Conservation (phyloP, 768 basidiomycete genomes). For the Austroboletus eburneus region DNA sequence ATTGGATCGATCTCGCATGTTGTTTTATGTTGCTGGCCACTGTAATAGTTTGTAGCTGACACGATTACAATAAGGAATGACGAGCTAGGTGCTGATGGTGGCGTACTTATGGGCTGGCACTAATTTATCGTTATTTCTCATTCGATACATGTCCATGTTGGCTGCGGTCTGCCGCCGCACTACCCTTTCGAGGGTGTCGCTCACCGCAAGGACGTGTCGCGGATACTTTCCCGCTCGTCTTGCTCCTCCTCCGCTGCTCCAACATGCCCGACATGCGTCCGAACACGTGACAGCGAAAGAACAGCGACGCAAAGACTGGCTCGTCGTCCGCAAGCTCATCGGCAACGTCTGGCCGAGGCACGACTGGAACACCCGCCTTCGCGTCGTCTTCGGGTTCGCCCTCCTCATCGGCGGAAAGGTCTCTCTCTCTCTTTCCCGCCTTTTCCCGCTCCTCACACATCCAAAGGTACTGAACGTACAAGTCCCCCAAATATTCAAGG, state of each 20-base stretch:
- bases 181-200: conserved; percentile 8
- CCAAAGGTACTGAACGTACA: conserved; percentile 88
- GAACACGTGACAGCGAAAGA: conserved; percentile 29
- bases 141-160: conserved; percentile 29
- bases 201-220: not conserved
- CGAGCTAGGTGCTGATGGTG: no score
- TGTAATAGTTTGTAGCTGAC: conserved; percentile 17
- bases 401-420: conserved; percentile 87
- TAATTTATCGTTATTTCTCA: no score
- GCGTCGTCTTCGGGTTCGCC: conserved; percentile 79
- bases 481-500: conserved; percentile 95
- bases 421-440: no score
- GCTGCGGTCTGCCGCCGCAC: conserved; percentile 21
- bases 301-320: conserved; percentile 80
- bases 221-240: not conserved
- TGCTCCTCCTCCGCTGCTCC: no score
- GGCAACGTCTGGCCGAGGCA: conserved; percentile 90
- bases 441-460: not conserved
- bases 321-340: conserved; percentile 76
- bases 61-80: not conserved
- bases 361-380: conserved; percentile 75
- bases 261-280: conserved; percentile 9
- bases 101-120: no score
- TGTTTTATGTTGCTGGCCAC: conserved; percentile 1
- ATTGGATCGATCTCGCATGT: no score